Conservation (phyloP, 2,329 filamentous ascomycete species). For the Hortaea werneckii region DNA sequence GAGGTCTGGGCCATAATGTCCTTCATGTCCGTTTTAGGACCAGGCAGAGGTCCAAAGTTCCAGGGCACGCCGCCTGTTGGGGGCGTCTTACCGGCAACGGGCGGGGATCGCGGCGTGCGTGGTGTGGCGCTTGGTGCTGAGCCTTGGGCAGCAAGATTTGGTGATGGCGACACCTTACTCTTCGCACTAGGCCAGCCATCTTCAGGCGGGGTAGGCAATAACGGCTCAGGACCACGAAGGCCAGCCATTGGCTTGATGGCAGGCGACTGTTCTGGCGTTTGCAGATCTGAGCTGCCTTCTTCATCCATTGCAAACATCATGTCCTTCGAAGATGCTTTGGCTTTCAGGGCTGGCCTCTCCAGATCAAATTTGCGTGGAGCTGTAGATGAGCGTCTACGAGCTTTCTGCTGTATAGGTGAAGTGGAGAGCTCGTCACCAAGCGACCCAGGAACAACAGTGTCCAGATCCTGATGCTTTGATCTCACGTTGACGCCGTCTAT, state of each 20-base stretch:
- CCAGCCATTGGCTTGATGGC: constrained; percentile 17
- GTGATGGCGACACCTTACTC: constrained; percentile 26
- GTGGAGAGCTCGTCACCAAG: constrained; percentile 49
- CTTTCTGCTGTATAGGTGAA: constrained; percentile 38
- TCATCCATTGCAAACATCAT: constrained; percentile 95
- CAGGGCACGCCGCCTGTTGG: constrained; percentile 36
- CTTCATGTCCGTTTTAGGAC: constrained; percentile 60
- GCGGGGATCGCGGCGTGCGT: constrained; percentile 23
- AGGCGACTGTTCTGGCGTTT: constrained; percentile 18
- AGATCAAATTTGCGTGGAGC: constrained; percentile 24
- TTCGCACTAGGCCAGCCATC: constrained; percentile 32
- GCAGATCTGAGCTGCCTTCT: constrained; percentile 37
- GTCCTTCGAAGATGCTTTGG: constrained; percentile 60
- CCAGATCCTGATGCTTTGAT: constrained; percentile 52
- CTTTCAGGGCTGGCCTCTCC: constrained; percentile 54
- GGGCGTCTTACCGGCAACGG: constrained; percentile 14
- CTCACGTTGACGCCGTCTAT: constrained; percentile 69
- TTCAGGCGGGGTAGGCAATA: constrained; percentile 15
- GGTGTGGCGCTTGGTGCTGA: constrained; percentile 19
- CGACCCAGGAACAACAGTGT: constrained; percentile 51
- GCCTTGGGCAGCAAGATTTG: constrained; percentile 17
- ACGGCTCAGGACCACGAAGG: constrained; percentile 16
- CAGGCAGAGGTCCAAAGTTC: constrained; percentile 44
- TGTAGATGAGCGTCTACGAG: constrained; percentile 30
- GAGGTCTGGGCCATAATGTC: constrained; percentile 63